Evolutionary conservation across 2,329 filamentous ascomycete genomes (phyloP).

Genomic region (Fusarium humuli): DNA sequence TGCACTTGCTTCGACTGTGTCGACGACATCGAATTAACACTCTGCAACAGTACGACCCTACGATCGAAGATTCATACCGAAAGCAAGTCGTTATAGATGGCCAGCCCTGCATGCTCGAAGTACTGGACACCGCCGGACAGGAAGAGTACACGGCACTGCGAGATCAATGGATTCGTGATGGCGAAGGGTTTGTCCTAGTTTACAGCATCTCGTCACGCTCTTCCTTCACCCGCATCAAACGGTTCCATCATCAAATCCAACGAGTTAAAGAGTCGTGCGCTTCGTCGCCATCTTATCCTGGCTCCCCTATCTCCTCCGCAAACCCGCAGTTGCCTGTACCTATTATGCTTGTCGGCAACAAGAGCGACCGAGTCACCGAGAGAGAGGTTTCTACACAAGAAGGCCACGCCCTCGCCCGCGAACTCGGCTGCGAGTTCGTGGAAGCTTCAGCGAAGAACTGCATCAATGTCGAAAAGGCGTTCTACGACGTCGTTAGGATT

Average conservation of each 20-base stretch:
- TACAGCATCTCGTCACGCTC: slow-evolving; percentile 98
- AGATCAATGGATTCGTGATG: slow-evolving; percentile 98
- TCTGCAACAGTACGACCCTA: slow-evolving; percentile 78
- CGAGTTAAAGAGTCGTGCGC: slow-evolving; percentile 92
- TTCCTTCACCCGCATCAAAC: slow-evolving; percentile 93
- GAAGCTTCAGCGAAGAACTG: slow-evolving; percentile 98
- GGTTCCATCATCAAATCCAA: slow-evolving; percentile 97
- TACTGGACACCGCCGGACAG: slow-evolving; percentile 96
- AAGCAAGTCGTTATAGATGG: slow-evolving; percentile 94
- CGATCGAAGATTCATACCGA: slow-evolving; percentile 88
- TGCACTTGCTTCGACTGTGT: slow-evolving; percentile 3
- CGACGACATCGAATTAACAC: slow-evolving; percentile 27
- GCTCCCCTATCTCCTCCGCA: slow-evolving; percentile 74
- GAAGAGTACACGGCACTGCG: slow-evolving; percentile 97
- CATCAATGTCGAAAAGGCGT: slow-evolving; percentile 98
- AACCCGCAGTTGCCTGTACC: slow-evolving; percentile 78
- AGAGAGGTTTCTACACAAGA: slow-evolving; percentile 97
- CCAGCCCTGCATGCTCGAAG: slow-evolving; percentile 96
- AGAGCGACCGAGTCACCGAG: slow-evolving; percentile 96
- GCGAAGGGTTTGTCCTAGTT: slow-evolving; percentile 96
- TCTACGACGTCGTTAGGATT: slow-evolving; percentile 96
- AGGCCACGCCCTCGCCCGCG: slow-evolving; percentile 88
- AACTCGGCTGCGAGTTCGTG: slow-evolving; percentile 95
- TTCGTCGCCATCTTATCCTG: slow-evolving; percentile 80
- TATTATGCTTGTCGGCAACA: slow-evolving; percentile 98